Base-by-base conservation (phyloP, 208 protist species). In the Leishmania tarentolae region DNA sequence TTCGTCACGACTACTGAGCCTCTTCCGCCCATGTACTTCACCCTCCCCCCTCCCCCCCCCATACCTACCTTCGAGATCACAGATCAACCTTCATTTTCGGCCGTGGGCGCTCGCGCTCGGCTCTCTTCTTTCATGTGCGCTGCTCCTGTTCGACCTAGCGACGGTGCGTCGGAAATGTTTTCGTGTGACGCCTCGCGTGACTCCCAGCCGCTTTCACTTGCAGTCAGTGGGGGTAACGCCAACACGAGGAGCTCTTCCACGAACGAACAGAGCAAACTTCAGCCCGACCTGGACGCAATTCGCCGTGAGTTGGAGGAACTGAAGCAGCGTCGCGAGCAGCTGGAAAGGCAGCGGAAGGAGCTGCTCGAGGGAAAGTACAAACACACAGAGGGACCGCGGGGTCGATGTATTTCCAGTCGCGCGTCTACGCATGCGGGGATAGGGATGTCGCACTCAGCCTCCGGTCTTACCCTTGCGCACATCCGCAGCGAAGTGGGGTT, bases 221-320 rank as follows among this genome's bases (percentile, higher is more conserved):
- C 47, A 2, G 37, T 37, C 3, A n/a, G 8, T 35, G 21, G 35
- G 3, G 37, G 15, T 6, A 3, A 15, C 8, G 3, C 13, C 4
- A n/a, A 0, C 21, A 59, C 47, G 17, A 63, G 63, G 5, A 46
- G 15, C 31, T 4, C 40, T 42, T 42, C 66, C 4, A 61, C 24
- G 13, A 19, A 76, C 5, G 28, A n/a, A 8, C 37, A 46, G 8
- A 53, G 11, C 6, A 35, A 56, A 7, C 44, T 65, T 9, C 65
- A 76, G 28, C 52, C 46, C 59, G 50, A 92, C 65, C 86, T 96
- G 2, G 66, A 70, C 7, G 71, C 63, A 1, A 94, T 96, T 72
- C 91, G 87, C 24, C 81, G 83, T 37, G 90, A 94, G 71, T 68
- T 96, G 47, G 88, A 91, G n/a, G 65, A 73, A 11, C 71, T 96